Evolutionary conservation across 2,329 filamentous ascomycete species (phyloP).

Genomic region (Knoxdaviesia proteae): DNA sequence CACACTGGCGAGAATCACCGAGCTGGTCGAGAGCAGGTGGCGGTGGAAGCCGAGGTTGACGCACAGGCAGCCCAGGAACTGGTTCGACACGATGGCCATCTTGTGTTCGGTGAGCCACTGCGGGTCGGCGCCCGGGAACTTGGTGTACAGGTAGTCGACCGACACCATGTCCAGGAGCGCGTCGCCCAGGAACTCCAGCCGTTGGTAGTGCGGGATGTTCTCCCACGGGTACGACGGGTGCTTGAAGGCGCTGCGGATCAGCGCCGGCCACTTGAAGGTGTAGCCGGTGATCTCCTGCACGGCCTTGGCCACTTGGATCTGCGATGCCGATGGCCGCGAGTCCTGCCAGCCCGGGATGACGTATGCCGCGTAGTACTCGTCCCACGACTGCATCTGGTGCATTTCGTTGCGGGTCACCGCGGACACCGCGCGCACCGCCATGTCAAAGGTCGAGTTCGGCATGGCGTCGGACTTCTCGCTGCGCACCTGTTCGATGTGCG

Average conservation of each 20-base stretch:
- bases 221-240: constrained; percentile 76
- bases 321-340: constrained; percentile 37
- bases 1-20: constrained; percentile 10
- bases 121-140: constrained; percentile 60
- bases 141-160: constrained; percentile 62
- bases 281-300: constrained; percentile 38
- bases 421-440: constrained; percentile 43
- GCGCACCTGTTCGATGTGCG: constrained; percentile 14
- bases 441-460: constrained; percentile 21
- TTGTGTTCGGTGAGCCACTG: constrained; percentile 98
- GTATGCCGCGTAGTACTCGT: constrained; percentile 55
- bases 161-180: constrained; percentile 70
- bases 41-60: constrained; percentile 60
- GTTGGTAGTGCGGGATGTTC: constrained; percentile 70
- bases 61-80: constrained; percentile 68
- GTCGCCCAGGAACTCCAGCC: constrained; percentile 82
- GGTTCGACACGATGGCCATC: constrained; percentile 98
- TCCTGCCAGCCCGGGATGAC: constrained; percentile 50
- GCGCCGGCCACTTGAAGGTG: constrained; percentile 49
- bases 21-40: constrained; percentile 40
- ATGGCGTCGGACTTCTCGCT: constrained; percentile 17
- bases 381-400: constrained; percentile 48
- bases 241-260: constrained; percentile 69
- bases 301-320: constrained; percentile 44
- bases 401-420: constrained; percentile 46